Evolutionary conservation across 495 filamentous ascomycete genomes (phyloP), one percentile per base, ranked within the genome.

Genomic region (Xylaria scruposa): DNA sequence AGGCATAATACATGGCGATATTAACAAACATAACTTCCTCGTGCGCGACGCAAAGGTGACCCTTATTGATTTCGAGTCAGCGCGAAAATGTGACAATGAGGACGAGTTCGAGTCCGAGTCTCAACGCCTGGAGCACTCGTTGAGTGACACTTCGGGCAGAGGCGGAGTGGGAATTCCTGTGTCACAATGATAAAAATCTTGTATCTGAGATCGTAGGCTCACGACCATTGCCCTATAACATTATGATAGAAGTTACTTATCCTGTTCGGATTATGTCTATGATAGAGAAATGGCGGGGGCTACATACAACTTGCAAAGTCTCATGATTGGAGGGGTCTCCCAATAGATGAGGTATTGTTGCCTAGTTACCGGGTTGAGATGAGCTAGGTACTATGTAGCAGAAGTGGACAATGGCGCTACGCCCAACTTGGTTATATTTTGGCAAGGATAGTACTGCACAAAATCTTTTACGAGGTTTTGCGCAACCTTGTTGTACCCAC

Each of bases 21-120:
- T 76, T 40, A 85, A 87, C 76, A 81, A 78, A 66, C 75, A 81
- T 62, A 86, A 85, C 67, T 86, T 86, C 70, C 78, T 87, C 10
- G 65, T 84, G 21, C 67, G 65, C 17, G 73, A 72, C 31, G 75
- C 49, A 38, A 77, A 77, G 26, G 77, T 70, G 26, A 68, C 75
- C 38, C 74, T 85, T 68, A 76, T 86, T 17, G 82, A 84, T 74
- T 84, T 84, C 71, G 78, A 47, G 42, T 47, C 44, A 47, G n/a
- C 47, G 47, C n/a, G n/a, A 51, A 51, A n/a, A n/a, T 51, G n/a
- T 2, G 2, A 19, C 1, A n/a, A 51, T 21, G 21, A 51, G 47
- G n/a, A 21, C n/a, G n/a, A 51, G 47, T 10, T 51, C 2, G 9
- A 51, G n/a, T 51, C 47, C 6, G 47, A 51, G 47, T 51, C 24